These are phyloP conservation scores for Parathielavia hyrcaniae DNA, from an alignment of 495 filamentous ascomycete genomes.

Conservation along the genomic window DNA sequence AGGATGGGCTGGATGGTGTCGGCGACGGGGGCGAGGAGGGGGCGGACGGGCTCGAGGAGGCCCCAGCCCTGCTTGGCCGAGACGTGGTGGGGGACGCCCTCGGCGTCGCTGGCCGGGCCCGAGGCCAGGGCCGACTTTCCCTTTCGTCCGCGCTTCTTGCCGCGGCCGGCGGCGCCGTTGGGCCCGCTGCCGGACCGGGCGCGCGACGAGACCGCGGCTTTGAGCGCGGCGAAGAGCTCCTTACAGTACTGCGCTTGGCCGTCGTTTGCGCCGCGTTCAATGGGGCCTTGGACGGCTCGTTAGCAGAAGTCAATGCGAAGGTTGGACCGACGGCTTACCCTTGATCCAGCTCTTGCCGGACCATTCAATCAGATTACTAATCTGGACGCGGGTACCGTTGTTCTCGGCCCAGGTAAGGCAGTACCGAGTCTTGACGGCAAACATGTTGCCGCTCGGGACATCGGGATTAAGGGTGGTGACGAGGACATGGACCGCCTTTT, in stretches of 20 bases:
- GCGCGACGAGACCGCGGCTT: slow-evolving; percentile 62
- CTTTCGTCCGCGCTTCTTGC: slow-evolving; percentile 56
- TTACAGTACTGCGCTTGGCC: slow-evolving; percentile 77
- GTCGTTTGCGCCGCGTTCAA: slow-evolving; percentile 91
- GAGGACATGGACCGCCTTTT: slow-evolving; percentile 74
- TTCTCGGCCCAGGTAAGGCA: slow-evolving; percentile 85
- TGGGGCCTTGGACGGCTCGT: slow-evolving; percentile 53
- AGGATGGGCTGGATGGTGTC: slow-evolving; percentile 65
- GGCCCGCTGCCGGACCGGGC: slow-evolving; percentile 38
- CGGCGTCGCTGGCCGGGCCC: slow-evolving; percentile 39
- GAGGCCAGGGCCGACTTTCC: slow-evolving; percentile 40
- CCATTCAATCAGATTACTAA: slow-evolving; percentile 91
- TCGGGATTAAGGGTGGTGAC: slow-evolving; percentile 86
- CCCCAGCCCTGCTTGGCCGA: slow-evolving; percentile 60
- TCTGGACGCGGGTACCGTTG: slow-evolving; percentile 73
- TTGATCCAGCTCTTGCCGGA: slow-evolving; percentile 97
- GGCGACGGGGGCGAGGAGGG: slow-evolving; percentile 61
- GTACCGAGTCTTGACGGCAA: slow-evolving; percentile 86
- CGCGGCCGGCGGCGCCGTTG: slow-evolving; percentile 32
- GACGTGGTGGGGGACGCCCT: slow-evolving; percentile 41
- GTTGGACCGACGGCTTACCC: slow-evolving; percentile 47
- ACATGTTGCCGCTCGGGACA: slow-evolving; percentile 89
- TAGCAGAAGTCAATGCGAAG: background rate
- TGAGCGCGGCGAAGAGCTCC: slow-evolving; percentile 67
- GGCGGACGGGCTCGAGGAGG: slow-evolving; percentile 67